A percentile compares a stretch with the other conserved stretches of the same genome.
Conservation (phyloP, 345 rosid genomes). For the Nephelium lappaceum region DNA sequence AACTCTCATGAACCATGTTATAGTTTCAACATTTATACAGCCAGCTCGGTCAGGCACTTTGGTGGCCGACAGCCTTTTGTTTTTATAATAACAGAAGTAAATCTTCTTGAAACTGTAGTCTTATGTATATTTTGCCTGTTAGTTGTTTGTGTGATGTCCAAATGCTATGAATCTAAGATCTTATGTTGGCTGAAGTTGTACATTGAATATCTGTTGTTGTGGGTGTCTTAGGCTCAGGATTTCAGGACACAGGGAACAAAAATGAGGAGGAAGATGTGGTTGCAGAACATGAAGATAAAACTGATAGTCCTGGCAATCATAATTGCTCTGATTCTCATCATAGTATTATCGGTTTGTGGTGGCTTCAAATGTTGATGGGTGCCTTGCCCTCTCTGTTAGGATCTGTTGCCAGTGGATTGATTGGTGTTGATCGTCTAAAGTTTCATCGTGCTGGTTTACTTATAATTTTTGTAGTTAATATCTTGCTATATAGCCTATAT, state of each 20-base stretch:
- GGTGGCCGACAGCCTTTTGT: not conserved
- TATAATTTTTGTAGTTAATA: conserved; percentile 6
- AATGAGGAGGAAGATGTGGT: conserved; percentile 81
- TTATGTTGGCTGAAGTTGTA: not conserved
- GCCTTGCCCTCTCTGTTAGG: not conserved
- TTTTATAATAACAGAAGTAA: not conserved
- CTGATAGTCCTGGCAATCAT: conserved; percentile 60
- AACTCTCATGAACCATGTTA: not conserved
- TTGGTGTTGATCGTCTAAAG: not conserved
- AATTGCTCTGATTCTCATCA: conserved; percentile 60
- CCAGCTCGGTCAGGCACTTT: not conserved
- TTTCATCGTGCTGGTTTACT: conserved; percentile 3
- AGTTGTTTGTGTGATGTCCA: not conserved
- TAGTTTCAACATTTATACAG: not conserved
- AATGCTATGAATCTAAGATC: not conserved
- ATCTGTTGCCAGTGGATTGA: not conserved
- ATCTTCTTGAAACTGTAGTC: not conserved
- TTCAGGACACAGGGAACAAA: conserved; percentile 69
- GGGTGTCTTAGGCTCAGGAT: conserved; percentile 61
- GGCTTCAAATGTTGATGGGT: conserved; percentile 42
- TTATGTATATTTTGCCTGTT: not conserved
- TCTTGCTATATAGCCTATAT: conserved; percentile 16
- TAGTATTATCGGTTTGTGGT: conserved; percentile 48
- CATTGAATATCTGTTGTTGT: conserved; percentile 1
- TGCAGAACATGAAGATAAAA: conserved; percentile 74